Evolutionary conservation across 2,329 filamentous ascomycete genomes (phyloP), one percentile per base, ranked within the genome.

Genomic region (Pochonia chlamydosporia): DNA sequence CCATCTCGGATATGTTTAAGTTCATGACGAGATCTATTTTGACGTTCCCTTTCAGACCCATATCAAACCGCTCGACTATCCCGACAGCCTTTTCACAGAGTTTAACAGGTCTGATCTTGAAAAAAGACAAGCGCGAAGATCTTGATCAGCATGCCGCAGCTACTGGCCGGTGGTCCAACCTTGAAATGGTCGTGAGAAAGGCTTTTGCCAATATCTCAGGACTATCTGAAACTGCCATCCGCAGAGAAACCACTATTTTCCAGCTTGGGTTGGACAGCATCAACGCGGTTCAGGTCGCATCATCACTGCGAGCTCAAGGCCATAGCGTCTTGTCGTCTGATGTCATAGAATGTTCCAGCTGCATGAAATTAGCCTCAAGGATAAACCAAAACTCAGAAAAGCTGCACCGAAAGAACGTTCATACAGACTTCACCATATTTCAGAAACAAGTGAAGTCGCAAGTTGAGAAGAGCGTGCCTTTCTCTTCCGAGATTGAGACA

Each of bases 261-360:
- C 82, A 86, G 49, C 78, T 96, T n/a, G 92, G 92, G 0, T 70
- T 96, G 3, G 91, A 96, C 64, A 96, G 91, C 61, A 93, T 97
- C 58, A 91, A 86, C 50, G 87, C 89, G 1, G 76, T 84, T 5
- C 90, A 96, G 58, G 73, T 96, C 9, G 87, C 89, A 1, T 75
- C 80, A 1, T 68, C 75, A 23, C 70, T 96, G 14, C 80, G 85
- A 16, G 76, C 73, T 33, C 58, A 74, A 16, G 82, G 82, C 0
- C 69, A 82, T 33, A 58, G 63, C 1, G 65, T 90, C 0, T 80
- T 81, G 1, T 82, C 87, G 0, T 78, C 81, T 1, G 87, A 95
- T 61, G 81, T 96, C 13, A 76, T 96, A 46, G 82, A 87, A 56
- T 73, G 73, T 47, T 72, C 75, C 1, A 79, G 64, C 41, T 73